Evolutionary conservation across 192 early-diverging fungal genomes (phyloP), one percentile per base, ranked within the genome.

Genomic region (Gaertneriomyces sp.): DNA sequence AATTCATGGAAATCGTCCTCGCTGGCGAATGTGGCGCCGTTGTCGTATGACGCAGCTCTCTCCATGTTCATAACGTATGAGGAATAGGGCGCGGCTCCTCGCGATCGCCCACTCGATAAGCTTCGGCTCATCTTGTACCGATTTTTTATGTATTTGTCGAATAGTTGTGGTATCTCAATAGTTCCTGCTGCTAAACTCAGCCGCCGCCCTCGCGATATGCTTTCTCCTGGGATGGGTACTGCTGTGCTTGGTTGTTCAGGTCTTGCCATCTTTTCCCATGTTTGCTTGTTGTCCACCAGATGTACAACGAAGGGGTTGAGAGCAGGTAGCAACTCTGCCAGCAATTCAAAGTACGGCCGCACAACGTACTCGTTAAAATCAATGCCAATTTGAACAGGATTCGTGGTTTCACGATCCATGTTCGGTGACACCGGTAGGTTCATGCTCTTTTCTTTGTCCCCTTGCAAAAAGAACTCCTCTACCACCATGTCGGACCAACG

Each of bases 401-500:
- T 74, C 7, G 61, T 64, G 45, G 54, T 33, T 7, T 83, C 73
- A 20, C 90, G 83, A 74, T 95, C 93, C 93, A 94, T 95, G 68
- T 89, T 91, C 9, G 94, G 93, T 0, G 91, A 91, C 6, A 95
- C 76, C 0, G 90, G 91, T 38, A 97, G 67, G 54, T 76, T 72
- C 33, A 88, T 80, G 7, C 73, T 42, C 71, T 89, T 88, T 66
- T 97, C 95, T 44, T 85, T 60, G 41, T 97, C 93, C 12, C 93
- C 93, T 57, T 97, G 95, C 45, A 79, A 58, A 64, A 91, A 91
- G 53, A 94, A 97, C 69, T 97, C 95, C 58, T 82, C 70, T 5
- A 91, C 87, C 7, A 97, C 89, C 53, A 90, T 66, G 74, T 92
- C 88, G 0, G 93, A 92, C 95, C 95, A 97, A 51, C 79, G 84